Percentiles rank a stretch among this genome's conserved stretches.
Conservation (phyloP, 2,329 filamentous ascomycete species). For the Lasiodiplodia theobromae region DNA sequence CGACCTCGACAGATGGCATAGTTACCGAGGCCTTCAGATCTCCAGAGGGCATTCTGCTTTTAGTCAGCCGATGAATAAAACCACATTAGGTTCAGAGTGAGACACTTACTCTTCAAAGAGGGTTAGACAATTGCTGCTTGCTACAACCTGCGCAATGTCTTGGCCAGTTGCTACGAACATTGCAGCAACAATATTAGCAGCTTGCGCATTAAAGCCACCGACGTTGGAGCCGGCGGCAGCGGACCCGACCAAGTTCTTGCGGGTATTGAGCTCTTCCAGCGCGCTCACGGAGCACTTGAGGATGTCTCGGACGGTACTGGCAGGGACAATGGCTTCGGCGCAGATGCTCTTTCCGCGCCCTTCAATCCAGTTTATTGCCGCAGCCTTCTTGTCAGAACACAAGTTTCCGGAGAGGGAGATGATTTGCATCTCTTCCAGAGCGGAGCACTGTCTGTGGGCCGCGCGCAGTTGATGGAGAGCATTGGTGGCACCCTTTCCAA, state of each 20-base stretch:
- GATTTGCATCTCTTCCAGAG: neutral
- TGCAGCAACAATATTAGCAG: neutral
- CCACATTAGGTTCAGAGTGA: too few relatives aligned
- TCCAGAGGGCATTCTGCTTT: neutral
- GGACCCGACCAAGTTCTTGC: neutral
- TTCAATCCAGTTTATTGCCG: neutral
- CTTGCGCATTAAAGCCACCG: neutral
- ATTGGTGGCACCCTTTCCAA: neutral
- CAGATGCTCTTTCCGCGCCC: neutral
- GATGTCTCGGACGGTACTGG: neutral
- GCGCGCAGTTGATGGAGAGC: neutral
- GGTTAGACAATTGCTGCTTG: neutral
- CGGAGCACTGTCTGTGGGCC: neutral
- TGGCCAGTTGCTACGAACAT: neutral
- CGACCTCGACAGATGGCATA: neutral
- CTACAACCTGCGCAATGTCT: neutral
- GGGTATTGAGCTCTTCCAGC: neutral
- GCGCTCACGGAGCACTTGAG: neutral
- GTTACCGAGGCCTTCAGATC: neutral
- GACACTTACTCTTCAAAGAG: neutral
- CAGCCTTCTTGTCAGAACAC: neutral
- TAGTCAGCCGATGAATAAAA: too few relatives aligned
- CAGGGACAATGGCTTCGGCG: too few relatives aligned
- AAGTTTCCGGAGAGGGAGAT: neutral
- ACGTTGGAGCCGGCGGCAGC: neutral